Conservation (phyloP, 805 yeast genomes). For the Soucietia sequanensis region DNA sequence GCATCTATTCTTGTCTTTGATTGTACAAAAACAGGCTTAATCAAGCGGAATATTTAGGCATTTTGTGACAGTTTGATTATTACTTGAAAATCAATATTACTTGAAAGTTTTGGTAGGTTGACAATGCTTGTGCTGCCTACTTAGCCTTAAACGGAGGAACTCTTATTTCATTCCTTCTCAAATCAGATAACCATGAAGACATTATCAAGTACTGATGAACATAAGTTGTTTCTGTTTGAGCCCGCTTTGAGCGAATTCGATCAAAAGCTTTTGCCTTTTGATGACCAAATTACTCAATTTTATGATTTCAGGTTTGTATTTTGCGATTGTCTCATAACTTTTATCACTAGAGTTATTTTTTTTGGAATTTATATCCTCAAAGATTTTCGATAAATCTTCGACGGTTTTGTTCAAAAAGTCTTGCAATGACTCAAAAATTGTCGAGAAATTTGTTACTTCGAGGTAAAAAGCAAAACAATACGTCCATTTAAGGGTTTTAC, state of each 20-base stretch:
- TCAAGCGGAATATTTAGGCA: too few species aligned
- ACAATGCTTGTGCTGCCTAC: too few species aligned
- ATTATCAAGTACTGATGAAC: too few species aligned
- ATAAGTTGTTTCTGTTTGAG: conserved; percentile 36
- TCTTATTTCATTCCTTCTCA: too few species aligned
- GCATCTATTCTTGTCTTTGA: too few species aligned
- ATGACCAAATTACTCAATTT: conserved; percentile 43
- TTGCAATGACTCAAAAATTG: conserved; percentile 71
- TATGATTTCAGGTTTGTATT: conserved; percentile 37
- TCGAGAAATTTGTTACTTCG: conserved; percentile 49
- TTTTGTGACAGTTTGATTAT: too few species aligned
- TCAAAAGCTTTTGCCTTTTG: conserved; percentile 38
- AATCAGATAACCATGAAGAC: too few species aligned
- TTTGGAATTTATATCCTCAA: conserved; percentile 41
- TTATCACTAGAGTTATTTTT: conserved; percentile 19
- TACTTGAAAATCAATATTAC: too few species aligned
- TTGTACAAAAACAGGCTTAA: too few species aligned
- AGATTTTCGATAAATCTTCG: conserved; percentile 64
- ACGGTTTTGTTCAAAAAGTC: conserved; percentile 61
- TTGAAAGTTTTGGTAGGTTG: too few species aligned
- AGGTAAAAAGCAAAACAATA: conserved; percentile 78
- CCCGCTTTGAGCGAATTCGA: conserved; percentile 45
- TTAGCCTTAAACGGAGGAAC: too few species aligned
- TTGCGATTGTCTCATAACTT: conserved; percentile 30
- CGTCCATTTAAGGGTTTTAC: conserved; percentile 86